Evolutionary conservation across 768 basidiomycete genomes (phyloP).

Genomic region (Tricholoma flavovirens): DNA sequence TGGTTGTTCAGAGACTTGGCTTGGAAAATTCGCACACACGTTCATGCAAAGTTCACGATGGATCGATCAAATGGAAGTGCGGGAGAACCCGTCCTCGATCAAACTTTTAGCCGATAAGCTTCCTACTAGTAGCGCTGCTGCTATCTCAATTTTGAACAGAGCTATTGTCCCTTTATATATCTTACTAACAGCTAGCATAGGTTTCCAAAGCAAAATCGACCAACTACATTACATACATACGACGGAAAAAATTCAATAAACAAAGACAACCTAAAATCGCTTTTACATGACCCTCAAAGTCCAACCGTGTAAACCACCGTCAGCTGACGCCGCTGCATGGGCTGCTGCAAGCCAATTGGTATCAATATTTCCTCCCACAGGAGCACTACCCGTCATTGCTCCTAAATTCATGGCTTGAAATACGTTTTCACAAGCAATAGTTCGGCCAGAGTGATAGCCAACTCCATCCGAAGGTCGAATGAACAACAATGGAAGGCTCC

Average conservation of each 20-base stretch:
- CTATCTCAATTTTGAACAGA: no score
- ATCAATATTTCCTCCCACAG: constrained; percentile 46
- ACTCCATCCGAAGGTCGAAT: constrained; percentile 81
- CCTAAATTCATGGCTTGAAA: constrained; percentile 66
- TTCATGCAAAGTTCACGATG: not conserved
- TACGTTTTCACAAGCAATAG: constrained; percentile 76
- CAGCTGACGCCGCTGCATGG: constrained; percentile 59
- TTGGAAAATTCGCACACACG: not conserved
- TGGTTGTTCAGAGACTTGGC: not conserved
- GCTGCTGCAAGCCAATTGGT: constrained; percentile 71
- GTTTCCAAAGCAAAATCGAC: constrained; percentile 36
- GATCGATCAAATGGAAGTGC: not conserved
- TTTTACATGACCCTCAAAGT: constrained; percentile 71
- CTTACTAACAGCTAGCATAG: not conserved
- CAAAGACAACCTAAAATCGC: constrained; percentile 10
- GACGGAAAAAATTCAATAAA: not conserved
- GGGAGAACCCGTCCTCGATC: not conserved
- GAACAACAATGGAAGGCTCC: constrained; percentile 73
- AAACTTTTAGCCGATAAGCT: no score
- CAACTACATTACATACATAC: constrained; percentile 24
- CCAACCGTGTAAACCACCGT: constrained; percentile 71
- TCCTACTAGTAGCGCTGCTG: no score
- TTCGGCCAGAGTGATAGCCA: constrained; percentile 83
- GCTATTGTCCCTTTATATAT: no score
- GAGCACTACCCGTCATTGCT: constrained; percentile 40